Conservation (phyloP, 257 asterid species). For the Catharanthus roseus region DNA sequence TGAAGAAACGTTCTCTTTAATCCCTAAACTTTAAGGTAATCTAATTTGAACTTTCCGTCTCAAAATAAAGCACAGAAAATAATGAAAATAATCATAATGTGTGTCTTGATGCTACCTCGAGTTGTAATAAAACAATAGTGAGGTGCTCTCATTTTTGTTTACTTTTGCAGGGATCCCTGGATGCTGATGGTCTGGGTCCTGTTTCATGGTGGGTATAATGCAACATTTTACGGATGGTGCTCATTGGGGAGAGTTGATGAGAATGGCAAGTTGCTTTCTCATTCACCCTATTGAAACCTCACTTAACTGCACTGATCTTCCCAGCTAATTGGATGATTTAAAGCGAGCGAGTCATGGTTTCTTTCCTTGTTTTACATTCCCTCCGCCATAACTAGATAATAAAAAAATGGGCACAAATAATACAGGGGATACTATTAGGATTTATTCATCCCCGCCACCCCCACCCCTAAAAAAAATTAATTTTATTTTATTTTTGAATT, state of each 20-base stretch:
- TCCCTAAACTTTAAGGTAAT: neutral
- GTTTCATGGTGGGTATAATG: constrained; percentile 64
- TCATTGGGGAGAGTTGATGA: neutral
- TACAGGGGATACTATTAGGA: no score
- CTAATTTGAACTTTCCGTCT: neutral
- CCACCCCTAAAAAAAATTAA: no score
- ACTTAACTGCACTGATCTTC: neutral
- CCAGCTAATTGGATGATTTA: neutral
- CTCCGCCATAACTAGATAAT: neutral
- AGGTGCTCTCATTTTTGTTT: neutral
- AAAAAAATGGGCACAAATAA: neutral
- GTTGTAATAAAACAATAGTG: no score
- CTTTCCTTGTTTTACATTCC: neutral
- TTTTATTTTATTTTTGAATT: no score
- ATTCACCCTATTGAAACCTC: neutral
- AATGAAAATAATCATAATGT: neutral
- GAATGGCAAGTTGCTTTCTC: neutral
- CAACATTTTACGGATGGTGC: neutral
- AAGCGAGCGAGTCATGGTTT: neutral
- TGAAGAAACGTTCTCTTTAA: no score
- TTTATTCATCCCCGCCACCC: no score
- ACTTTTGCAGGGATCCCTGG: constrained; percentile 60
- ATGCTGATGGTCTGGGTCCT: constrained; percentile 80
- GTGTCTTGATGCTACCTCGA: no score
- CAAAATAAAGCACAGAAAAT: neutral